Evolutionary conservation across 306 rosid genomes (phyloP), one percentile per base, ranked within the genome.

Genomic region (Cucurbita pepo): DNA sequence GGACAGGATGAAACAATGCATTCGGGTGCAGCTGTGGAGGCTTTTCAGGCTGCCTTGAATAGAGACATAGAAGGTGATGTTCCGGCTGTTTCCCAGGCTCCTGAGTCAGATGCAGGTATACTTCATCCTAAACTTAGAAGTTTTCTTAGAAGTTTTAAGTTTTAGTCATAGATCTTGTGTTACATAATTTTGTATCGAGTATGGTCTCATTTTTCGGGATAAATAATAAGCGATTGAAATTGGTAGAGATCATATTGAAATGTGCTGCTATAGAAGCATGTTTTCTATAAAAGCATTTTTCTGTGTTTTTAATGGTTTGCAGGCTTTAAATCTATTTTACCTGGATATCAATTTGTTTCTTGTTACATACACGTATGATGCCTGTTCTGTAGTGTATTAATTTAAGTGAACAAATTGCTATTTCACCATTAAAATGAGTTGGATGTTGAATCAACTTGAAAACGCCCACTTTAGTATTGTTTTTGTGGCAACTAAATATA

Each of bases 11-110:
- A 92, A 72, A 86, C 84, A 40, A 90, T 89, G 95, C 96, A 90
- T 80, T 90, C 96, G 4, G 95, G 96, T 56, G 95, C 89, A 1
- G 95, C 88, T 10, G 92, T 90, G 75, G 97, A 86, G 78, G 96
- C 96, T 36, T 90, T 92, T 41, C 95, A 90, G 85, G 96, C 91
- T 73, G 95, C 96, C 52, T 78, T 90, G 69, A 86, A 84, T 70
- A 84, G 88, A 85, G 95, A 90, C 81, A 85, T 90, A 5, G 89
- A 85, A n/a, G 96, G 95, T 71, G 95, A 85, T 73, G 75, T 78
- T 2, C 79, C 84, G 5, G 15, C 61, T 41, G 74, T 81, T 81
- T 80, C 92, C 21, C 87, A 82, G 78, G 81, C 77, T 16, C 83
- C 90, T 75, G 89, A 71, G 74, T 80, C 90, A 36, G 88, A 81